Conservation (phyloP, 2,329 filamentous ascomycete species). For the Xylariaceae sp. region DNA sequence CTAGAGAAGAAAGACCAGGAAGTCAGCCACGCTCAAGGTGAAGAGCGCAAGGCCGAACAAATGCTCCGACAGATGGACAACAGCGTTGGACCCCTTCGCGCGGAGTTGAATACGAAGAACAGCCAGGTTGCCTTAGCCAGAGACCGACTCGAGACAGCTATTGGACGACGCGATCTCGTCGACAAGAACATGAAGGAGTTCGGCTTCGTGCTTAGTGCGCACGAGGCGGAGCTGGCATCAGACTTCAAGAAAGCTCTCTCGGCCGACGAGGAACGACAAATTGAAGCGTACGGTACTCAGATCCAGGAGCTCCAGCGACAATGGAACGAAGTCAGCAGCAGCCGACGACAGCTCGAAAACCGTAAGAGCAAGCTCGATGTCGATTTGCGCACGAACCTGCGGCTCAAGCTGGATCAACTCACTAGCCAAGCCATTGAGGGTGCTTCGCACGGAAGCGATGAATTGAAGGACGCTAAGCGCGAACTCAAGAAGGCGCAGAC, state of each 20-base stretch:
- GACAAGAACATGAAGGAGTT: constrained; percentile 71
- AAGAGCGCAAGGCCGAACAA: constrained; percentile 77
- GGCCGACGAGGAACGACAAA: constrained; percentile 71
- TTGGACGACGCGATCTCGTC: constrained; percentile 59
- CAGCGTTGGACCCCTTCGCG: constrained; percentile 72
- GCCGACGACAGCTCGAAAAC: constrained; percentile 70
- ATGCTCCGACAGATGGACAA: constrained; percentile 71
- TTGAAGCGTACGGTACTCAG: constrained; percentile 63
- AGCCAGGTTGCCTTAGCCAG: constrained; percentile 67
- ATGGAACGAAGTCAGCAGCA: constrained; percentile 67
- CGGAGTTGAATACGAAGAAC: constrained; percentile 72
- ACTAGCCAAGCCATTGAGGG: constrained; percentile 69
- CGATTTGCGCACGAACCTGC: constrained; percentile 82
- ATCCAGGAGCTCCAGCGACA: constrained; percentile 72
- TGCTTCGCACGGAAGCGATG: constrained; percentile 55
- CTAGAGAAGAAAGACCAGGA: constrained; percentile 80
- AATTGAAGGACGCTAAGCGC: constrained; percentile 70
- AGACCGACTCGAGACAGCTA: constrained; percentile 67
- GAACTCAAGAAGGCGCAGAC: constrained; percentile 76
- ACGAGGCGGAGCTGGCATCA: constrained; percentile 73
- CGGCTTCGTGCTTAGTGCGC: constrained; percentile 66
- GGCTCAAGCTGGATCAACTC: constrained; percentile 81
- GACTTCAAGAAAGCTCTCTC: constrained; percentile 91
- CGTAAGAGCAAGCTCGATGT: constrained; percentile 80
- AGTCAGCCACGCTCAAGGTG: constrained; percentile 79